These are phyloP conservation scores for Uronychia setigera DNA, from an alignment of 73 alveolate species.

Conservation along the genomic window DNA sequence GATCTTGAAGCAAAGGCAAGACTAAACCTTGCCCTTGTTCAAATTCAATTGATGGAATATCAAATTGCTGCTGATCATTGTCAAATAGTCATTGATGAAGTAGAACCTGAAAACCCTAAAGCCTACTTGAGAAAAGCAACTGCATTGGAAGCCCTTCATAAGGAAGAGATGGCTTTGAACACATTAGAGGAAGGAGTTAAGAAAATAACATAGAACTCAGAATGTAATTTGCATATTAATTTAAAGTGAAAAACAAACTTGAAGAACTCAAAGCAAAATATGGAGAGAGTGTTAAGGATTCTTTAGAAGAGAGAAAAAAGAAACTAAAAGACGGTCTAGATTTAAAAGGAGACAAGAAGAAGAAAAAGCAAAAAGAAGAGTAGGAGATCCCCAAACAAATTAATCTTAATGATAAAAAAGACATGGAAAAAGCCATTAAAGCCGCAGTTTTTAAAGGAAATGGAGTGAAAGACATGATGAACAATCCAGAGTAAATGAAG, in stretches of 20 bases:
- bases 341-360: no score
- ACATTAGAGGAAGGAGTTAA: no score
- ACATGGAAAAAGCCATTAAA: not conserved
- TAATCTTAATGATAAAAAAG: not conserved
- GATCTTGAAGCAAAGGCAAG: not conserved
- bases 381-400: not conserved
- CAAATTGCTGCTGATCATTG: not conserved
- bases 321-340: no score
- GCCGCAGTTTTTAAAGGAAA: not conserved
- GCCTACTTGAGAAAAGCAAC: no score
- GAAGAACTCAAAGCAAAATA: not conserved
- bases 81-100: not conserved
- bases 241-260: not conserved
- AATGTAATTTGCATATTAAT: no score
- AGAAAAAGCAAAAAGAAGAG: not conserved
- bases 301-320: no score
- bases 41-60: not conserved
- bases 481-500: not conserved
- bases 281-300: no score
- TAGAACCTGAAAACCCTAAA: no score
- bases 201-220: no score
- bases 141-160: no score
- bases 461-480: not conserved
- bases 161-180: no score
- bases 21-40: not conserved